These are phyloP conservation scores for Fagus sylvatica DNA, from an alignment of 306 rosid species.

Conservation along the genomic window DNA sequence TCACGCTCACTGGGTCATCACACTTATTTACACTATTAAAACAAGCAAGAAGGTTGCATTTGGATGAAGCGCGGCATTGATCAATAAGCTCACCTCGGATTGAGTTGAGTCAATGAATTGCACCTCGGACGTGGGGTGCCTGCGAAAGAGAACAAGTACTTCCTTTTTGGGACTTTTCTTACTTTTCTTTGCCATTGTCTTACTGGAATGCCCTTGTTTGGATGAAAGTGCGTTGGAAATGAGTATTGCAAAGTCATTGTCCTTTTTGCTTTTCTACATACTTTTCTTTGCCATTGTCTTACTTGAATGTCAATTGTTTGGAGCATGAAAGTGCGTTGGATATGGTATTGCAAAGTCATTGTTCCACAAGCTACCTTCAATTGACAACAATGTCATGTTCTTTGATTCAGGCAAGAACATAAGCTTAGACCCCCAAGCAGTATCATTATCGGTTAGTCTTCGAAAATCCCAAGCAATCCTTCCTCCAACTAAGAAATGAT, in stretches of 20 bases:
- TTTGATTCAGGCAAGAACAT: conserved; percentile 52
- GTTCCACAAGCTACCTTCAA: conserved; percentile 39
- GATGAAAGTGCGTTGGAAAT: conserved; percentile 61
- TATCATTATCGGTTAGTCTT: conserved; percentile 32
- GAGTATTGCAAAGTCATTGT: conserved; percentile 56
- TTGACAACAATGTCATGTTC: conserved; percentile 47
- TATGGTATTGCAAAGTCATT: conserved; percentile 61
- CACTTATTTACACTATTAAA: conserved; percentile 12
- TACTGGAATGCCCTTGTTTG: conserved; percentile 35
- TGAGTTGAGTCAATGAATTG: background rate
- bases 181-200: conserved; percentile 43
- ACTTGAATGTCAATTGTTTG: conserved; percentile 37
- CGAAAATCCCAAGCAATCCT: conserved; percentile 56
- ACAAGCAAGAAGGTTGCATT: conserved; percentile 42
- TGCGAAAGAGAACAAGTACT: conserved; percentile 46
- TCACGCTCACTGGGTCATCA: conserved; percentile 31
- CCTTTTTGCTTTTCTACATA: conserved; percentile 44
- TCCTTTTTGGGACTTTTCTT: conserved; percentile 42
- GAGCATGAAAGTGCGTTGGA: conserved; percentile 61
- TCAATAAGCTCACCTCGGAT: conserved; percentile 36
- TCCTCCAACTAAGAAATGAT: conserved; percentile 61
- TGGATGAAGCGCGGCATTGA: conserved; percentile 34
- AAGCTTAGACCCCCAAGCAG: conserved; percentile 59
- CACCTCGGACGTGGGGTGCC: conserved; percentile 60
- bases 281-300: conserved; percentile 39